Conservation (phyloP, 495 filamentous ascomycete genomes). For the Trichoderma gamsii region DNA sequence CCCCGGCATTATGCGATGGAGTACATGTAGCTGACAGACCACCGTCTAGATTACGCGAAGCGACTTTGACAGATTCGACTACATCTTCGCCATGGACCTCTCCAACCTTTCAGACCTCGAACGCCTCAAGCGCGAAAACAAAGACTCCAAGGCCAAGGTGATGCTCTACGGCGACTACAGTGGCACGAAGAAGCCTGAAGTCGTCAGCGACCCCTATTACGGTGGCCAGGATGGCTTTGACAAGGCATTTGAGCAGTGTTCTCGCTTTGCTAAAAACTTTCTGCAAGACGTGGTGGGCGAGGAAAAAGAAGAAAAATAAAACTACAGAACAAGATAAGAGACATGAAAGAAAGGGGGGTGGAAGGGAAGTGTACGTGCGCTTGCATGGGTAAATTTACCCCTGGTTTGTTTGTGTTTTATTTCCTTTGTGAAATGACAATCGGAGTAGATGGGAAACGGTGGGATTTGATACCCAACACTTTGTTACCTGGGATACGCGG, state of each 20-base stretch:
- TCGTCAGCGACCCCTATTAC: constrained; percentile 93
- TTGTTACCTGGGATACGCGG: constrained; percentile 1
- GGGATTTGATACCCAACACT: constrained; percentile 12
- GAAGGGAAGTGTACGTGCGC: too few relatives aligned
- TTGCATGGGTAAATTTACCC: background rate
- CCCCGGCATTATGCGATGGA: background rate
- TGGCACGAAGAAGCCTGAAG: constrained; percentile 51
- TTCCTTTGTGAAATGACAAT: constrained; percentile 2
- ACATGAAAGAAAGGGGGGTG: background rate
- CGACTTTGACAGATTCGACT: constrained; percentile 82
- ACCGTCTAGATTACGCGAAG: constrained; percentile 26
- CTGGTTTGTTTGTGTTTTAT: background rate
- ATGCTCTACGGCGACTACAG: constrained; percentile 84
- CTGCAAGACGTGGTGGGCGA: constrained; percentile 36
- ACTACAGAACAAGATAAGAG: background rate
- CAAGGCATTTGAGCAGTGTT: constrained; percentile 75
- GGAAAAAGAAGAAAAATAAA: background rate
- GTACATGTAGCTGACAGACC: background rate
- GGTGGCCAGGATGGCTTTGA: constrained; percentile 77
- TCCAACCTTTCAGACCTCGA: constrained; percentile 70
- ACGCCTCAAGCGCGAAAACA: constrained; percentile 49
- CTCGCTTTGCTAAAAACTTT: constrained; percentile 73
- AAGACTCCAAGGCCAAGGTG: constrained; percentile 51
- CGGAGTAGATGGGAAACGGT: background rate
- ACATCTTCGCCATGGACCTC: constrained; percentile 90